phyloP scores from a whole-genome alignment of 768 basidiomycete species.

The Mycena polygramma region DNA sequence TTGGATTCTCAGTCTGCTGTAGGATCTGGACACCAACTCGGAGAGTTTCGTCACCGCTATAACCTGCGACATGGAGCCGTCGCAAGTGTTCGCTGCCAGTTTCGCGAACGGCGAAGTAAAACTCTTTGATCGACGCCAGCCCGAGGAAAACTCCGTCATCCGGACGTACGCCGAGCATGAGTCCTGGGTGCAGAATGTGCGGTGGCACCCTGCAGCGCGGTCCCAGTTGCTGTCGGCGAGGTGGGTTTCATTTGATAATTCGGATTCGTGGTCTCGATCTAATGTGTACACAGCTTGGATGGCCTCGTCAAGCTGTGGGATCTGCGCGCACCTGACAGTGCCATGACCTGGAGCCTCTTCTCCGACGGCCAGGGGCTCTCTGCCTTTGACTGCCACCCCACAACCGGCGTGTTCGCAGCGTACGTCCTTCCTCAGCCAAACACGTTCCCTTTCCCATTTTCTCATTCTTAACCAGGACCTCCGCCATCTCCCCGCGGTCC shows the following conservation, averaged over 20 bases:
- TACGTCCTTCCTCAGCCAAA: constrained; percentile 54
- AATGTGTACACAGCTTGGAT: constrained; percentile 69
- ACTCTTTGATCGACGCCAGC: constrained; percentile 91
- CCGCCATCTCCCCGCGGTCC: constrained; percentile 68
- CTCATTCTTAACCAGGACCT: constrained; percentile 56
- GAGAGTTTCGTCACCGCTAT: constrained; percentile 93
- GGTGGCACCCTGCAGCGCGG: constrained; percentile 79
- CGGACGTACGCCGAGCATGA: constrained; percentile 81
- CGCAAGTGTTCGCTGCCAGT: constrained; percentile 87
- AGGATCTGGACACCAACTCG: constrained; percentile 93
- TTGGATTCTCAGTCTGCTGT: constrained; percentile 7
- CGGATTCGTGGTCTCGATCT: constrained; percentile 12
- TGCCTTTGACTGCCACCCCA: constrained; percentile 88
- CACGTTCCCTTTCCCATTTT: constrained; percentile 34
- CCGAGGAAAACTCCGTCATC: constrained; percentile 86
- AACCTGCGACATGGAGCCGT: constrained; percentile 78
- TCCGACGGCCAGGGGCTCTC: constrained; percentile 73
- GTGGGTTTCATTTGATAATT: constrained; percentile 71
- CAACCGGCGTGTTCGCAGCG: constrained; percentile 88
- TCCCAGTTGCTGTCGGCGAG: constrained; percentile 88
- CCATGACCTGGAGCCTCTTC: constrained; percentile 75
- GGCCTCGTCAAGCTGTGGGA: constrained; percentile 96
- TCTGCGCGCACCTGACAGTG: constrained; percentile 71
- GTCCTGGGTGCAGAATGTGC: constrained; percentile 92
- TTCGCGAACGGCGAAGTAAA: constrained; percentile 94